Percentiles rank a stretch among this genome's conserved stretches.
Evolutionary conservation across 257 asterid genomes (phyloP).

Genomic region (Salvia hispanica): DNA sequence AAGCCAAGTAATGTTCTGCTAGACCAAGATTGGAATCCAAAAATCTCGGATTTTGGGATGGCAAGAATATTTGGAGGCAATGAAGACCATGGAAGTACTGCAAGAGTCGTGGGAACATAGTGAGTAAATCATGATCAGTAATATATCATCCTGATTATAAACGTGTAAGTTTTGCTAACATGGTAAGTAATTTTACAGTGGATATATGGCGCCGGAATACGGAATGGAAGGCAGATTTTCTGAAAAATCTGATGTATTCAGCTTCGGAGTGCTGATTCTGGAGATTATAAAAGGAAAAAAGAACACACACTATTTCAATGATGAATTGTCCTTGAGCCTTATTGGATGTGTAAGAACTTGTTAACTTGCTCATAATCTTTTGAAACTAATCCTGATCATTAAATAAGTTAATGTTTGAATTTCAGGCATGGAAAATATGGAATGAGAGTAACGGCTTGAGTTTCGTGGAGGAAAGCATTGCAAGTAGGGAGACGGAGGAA

Average conservation of each 20-base stretch:
- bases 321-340: constrained; percentile 45
- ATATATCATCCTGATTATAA: too few relatives aligned
- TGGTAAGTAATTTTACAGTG: constrained; percentile 27
- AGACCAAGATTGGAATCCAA: too few relatives aligned
- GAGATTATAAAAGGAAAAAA: constrained; percentile 52
- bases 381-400: too few relatives aligned
- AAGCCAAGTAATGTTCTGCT: too few relatives aligned
- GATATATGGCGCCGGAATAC: constrained; percentile 64
- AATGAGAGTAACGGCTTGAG: constrained; percentile 36
- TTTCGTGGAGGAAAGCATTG: constrained; percentile 42
- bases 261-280: constrained; percentile 47
- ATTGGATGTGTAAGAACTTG: too few relatives aligned
- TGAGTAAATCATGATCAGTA: too few relatives aligned
- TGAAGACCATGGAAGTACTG: too few relatives aligned
- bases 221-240: constrained; percentile 56
- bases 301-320: constrained; percentile 40
- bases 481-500: constrained; percentile 11
- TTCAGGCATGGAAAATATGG: constrained; percentile 64
- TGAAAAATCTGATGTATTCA: constrained; percentile 50
- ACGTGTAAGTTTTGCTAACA: background rate
- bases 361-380: background rate
- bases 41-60: too few relatives aligned
- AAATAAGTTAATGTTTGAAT: background rate
- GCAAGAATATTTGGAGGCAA: too few relatives aligned
- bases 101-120: too few relatives aligned